A percentile compares a stretch with the other conserved stretches of the same genome.
phyloP scores from a whole-genome alignment of 441 rosid genomes.

The Macaranga tanarius region DNA sequence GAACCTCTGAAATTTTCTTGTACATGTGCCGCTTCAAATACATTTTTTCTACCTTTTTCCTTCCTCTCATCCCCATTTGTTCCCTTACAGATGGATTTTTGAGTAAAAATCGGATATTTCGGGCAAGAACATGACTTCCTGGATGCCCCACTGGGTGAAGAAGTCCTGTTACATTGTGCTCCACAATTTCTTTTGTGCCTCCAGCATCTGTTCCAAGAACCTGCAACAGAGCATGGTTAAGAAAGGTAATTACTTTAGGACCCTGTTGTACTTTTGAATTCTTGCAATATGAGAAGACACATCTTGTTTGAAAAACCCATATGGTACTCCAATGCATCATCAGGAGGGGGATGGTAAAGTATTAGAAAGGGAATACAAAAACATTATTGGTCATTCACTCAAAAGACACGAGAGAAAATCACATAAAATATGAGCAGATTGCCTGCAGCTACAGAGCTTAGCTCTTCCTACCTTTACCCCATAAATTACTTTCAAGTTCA shows the following conservation, averaged over 20 bases:
- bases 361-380: too few relatives aligned
- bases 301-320: too few relatives aligned
- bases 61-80: conserved; percentile 70
- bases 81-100: conserved; percentile 55
- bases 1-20: conserved; percentile 68
- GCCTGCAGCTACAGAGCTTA: neutral
- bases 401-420: too few relatives aligned
- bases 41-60: conserved; percentile 58
- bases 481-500: neutral
- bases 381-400: too few relatives aligned
- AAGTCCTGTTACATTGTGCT: conserved; percentile 80
- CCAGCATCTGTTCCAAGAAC: conserved; percentile 95
- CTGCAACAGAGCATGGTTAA: conserved; percentile 32
- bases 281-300: neutral
- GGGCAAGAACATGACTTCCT: conserved; percentile 60
- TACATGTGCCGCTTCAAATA: conserved; percentile 87
- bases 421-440: neutral
- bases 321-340: too few relatives aligned
- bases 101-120: conserved; percentile 54
- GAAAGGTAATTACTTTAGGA: neutral
- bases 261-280: neutral
- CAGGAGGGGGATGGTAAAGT: too few relatives aligned
- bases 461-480: neutral
- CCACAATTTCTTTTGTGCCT: conserved; percentile 86
- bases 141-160: conserved; percentile 73